Conservation (phyloP, 257 asterid species). For the Solanum bukasovii region DNA sequence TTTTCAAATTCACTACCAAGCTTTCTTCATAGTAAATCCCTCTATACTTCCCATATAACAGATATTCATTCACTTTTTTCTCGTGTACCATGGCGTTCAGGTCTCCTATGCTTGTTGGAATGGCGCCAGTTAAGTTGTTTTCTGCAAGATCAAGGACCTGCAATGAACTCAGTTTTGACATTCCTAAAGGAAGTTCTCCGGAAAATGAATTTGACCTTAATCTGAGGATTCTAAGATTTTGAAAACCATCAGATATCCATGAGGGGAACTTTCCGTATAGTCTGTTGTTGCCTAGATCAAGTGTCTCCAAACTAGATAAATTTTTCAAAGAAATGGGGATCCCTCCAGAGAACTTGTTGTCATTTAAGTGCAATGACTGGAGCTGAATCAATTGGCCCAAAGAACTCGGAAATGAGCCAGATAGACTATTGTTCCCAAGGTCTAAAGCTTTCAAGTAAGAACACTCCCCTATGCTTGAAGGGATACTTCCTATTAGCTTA, state of each 20-base stretch:
- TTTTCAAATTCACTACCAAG: slow-evolving; percentile 29
- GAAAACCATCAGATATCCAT: slow-evolving; percentile 23
- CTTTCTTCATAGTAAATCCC: slow-evolving; percentile 33
- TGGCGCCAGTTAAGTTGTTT: slow-evolving; percentile 24
- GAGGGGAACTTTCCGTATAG: slow-evolving; percentile 24
- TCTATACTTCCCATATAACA: slow-evolving; percentile 29
- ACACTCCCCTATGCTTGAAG: slow-evolving; percentile 30
- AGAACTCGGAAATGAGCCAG: slow-evolving; percentile 34
- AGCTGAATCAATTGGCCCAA: slow-evolving; percentile 29
- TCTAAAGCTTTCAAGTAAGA: slow-evolving; percentile 23
- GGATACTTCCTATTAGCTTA: slow-evolving; percentile 31
- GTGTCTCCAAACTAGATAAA: slow-evolving; percentile 32
- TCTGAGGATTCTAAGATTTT: slow-evolving; percentile 28
- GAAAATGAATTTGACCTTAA: slow-evolving; percentile 27
- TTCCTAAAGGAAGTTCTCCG: slow-evolving; percentile 16
- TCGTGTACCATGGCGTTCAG: slow-evolving; percentile 31
- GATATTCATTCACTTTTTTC: slow-evolving; percentile 12
- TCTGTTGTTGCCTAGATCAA: slow-evolving; percentile 33
- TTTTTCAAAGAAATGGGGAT: slow-evolving; percentile 29
- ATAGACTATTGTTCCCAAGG: slow-evolving; percentile 27
- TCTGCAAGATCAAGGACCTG: slow-evolving; percentile 44
- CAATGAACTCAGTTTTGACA: slow-evolving; percentile 25
- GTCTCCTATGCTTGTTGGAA: slow-evolving; percentile 28
- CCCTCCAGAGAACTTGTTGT: slow-evolving; percentile 29
- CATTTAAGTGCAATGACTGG: slow-evolving; percentile 28